phyloP scores from a whole-genome alignment of 1,139 yeast species.

The Lodderomyces theae region DNA sequence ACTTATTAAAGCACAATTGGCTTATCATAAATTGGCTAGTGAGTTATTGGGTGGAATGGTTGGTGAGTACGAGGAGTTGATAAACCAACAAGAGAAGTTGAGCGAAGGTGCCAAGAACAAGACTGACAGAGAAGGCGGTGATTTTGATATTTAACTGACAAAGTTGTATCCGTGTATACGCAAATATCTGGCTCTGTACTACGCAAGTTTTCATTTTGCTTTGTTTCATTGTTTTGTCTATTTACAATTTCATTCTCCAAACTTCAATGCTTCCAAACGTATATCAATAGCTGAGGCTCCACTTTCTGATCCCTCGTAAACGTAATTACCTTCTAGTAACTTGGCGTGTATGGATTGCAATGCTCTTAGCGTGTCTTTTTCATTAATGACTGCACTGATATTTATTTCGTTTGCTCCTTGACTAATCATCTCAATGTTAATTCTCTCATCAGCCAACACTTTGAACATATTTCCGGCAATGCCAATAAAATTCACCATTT shows the following conservation, averaged over 20 bases:
- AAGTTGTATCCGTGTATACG: too few species aligned
- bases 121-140: slow-evolving; percentile 38
- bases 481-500: slow-evolving; percentile 95
- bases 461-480: slow-evolving; percentile 97
- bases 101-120: slow-evolving; percentile 15
- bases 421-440: slow-evolving; percentile 95
- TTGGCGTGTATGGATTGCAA: slow-evolving; percentile 80
- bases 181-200: too few species aligned
- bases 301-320: slow-evolving; percentile 30
- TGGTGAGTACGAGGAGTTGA: slow-evolving; percentile 61
- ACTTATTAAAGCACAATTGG: slow-evolving; percentile 75
- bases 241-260: neutral
- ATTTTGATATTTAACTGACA: slow-evolving; percentile 38
- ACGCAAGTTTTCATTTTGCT: too few species aligned
- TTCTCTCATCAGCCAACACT: slow-evolving; percentile 85
- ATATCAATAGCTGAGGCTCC: slow-evolving; percentile 34
- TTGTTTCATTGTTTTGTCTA: too few species aligned
- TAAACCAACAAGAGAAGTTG: slow-evolving; percentile 42
- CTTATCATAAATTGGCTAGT: slow-evolving; percentile 75
- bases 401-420: slow-evolving; percentile 98
- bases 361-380: slow-evolving; percentile 79
- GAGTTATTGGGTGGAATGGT: slow-evolving; percentile 67
- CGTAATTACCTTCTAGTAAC: slow-evolving; percentile 49
- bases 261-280: slow-evolving; percentile 36
- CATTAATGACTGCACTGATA: slow-evolving; percentile 90